These are phyloP conservation scores for Allium fistulosum DNA, from an alignment of 106 monocot genomes.

Conservation along the genomic window DNA sequence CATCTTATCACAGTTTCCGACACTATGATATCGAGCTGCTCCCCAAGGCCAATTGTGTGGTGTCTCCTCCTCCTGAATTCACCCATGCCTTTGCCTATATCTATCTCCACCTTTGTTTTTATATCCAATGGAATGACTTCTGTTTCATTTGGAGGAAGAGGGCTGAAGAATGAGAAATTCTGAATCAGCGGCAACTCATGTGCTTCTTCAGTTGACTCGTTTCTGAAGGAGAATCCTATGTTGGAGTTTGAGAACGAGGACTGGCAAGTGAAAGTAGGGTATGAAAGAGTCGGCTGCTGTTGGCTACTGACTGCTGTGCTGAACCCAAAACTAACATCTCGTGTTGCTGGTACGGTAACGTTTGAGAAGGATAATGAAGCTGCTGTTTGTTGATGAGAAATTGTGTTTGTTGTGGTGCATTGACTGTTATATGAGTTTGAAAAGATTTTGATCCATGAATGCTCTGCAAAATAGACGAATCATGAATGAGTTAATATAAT, in stretches of 20 bases:
- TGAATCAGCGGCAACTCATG: conserved; percentile 20
- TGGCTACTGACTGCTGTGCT: conserved; percentile 14
- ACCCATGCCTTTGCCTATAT: not conserved
- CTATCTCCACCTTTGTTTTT: conserved; percentile 5
- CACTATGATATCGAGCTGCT: conserved; percentile 66
- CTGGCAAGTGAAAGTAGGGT: conserved; percentile 48
- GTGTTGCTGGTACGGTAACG: conserved; percentile 16
- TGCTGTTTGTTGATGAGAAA: conserved; percentile 9
- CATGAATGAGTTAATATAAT: not conserved
- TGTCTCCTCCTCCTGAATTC: conserved; percentile 51
- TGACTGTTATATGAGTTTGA: not conserved
- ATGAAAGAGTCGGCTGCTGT: conserved; percentile 17
- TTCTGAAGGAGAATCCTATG: conserved; percentile 56
- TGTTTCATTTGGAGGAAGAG: conserved; percentile 18
- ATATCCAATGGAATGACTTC: conserved; percentile 11
- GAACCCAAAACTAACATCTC: conserved; percentile 65
- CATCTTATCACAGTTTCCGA: conserved; percentile 83
- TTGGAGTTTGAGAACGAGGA: conserved; percentile 56
- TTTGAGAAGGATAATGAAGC: conserved; percentile 38
- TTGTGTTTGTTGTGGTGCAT: conserved; percentile 20
- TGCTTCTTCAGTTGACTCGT: conserved; percentile 6
- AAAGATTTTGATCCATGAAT: conserved; percentile 47
- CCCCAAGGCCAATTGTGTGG: conserved; percentile 76
- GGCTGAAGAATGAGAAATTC: conserved; percentile 55
- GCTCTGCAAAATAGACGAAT: conserved; percentile 38